Base-by-base conservation (phyloP, 257 asterid genomes). In the Primulina huaijiensis region DNA sequence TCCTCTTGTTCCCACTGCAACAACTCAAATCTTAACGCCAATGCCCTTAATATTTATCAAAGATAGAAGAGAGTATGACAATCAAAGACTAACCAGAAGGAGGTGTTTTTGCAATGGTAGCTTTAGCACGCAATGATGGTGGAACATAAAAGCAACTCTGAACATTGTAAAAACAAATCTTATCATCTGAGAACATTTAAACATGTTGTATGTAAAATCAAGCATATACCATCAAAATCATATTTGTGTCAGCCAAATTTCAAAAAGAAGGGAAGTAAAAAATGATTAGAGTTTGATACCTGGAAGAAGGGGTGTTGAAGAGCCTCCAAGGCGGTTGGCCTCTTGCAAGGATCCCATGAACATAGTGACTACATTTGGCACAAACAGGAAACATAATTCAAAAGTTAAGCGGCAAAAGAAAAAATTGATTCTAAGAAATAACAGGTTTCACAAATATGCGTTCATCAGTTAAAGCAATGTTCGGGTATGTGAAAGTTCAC, bases 291-390 rank as follows among this genome's bases (percentile, higher is more conserved):
- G 59, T 9, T 73, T 17, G 38, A 82, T 57, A 90, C 99, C 96
- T 89, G 88, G 80, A 90, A 90, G 83, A 89, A 93, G 65, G 96
- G 96, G 76, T 93, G 97, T 71, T 93, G 99, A 34, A 93, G 94
- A 60, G 85, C 96, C 82, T 89, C 95, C 40, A 79, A 63, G 43
- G 97, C 96, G 37, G 96, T 83, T 16, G 96, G 99, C 83, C 99
- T 86, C 83, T 84, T 86, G 75, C 84, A 68, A 53, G 99, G 99
- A 82, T 93, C 81, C 99, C 99, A 93, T 3, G 97, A 87, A 71
- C 99, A 93, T 50, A 90, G 95, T 34, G 92, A 85, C 97, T 90
- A 60, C 67, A 81, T 52, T 62, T 69, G 64, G 62, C 75, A 83
- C 46, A 75, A 58, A 60, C 62, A 55, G 30, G 43, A 67, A 75